Evolutionary conservation across 1,139 yeast genomes (phyloP), one percentile per base, ranked within the genome.

Genomic region (Candida mesenterica): DNA sequence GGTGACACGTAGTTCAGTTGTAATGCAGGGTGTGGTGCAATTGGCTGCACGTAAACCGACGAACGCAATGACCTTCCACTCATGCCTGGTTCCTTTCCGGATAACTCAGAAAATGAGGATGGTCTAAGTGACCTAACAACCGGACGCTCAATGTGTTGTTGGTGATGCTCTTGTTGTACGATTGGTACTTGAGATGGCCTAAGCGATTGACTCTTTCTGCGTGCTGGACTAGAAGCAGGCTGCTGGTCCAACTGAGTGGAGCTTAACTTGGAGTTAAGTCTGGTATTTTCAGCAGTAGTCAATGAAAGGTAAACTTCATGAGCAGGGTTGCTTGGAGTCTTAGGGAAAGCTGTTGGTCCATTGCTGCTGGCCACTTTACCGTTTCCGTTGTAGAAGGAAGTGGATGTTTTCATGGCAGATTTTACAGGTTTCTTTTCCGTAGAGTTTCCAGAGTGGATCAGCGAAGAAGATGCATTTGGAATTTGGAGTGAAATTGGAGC

Each of bases 221-320:
- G 39, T 28, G 38, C 32, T 13, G 15, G 28, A 15, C 15, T 25
- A 5, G 17, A 7, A 15, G 28, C 43, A 3, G 44, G 20, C 23
- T 16, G 25, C 16, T 20, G 30, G 16, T 32, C 46, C 43, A 66
- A 54, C 32, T 63, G 64, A 3, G 68, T 56, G 0, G 74, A 53
- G 5, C 80, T 68, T 31, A 77, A 54, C 53, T 77, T 75, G 1
- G 89, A 82, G 55, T 83, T 83, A 39, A 82, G 52, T 41, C 89
- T 68, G 0, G 94, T 83, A 55, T 83, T 83, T 52, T 83, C 89
- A 1, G 90, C 89, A 0, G 94, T 83, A 1, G 89, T 73, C 37
- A 82, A 59, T 0, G 87, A 79, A 32, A 82, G 55, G 47, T 82
- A 82, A 0, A 84, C 89, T 43, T 73, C 75, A 32, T 65, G 73